Evolutionary conservation across 768 basidiomycete genomes (phyloP).

Genomic region (Grammothele lineata): DNA sequence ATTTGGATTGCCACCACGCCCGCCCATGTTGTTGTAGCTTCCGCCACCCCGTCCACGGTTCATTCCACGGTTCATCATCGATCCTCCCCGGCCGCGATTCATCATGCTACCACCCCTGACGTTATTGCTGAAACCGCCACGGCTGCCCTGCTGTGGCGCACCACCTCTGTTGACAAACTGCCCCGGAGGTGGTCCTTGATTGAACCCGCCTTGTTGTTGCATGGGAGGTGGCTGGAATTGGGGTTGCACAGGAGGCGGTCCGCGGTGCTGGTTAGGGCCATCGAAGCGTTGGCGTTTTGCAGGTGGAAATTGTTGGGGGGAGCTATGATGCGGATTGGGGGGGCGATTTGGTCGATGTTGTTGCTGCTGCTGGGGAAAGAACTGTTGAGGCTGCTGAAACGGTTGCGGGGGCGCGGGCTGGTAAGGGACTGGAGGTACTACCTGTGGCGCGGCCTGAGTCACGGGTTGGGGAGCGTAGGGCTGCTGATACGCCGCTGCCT

Average conservation of each 20-base stretch:
- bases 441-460: slow-evolving; percentile 37
- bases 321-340: slow-evolving; percentile 52
- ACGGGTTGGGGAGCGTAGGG: slow-evolving; percentile 64
- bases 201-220: slow-evolving; percentile 33
- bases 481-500: slow-evolving; percentile 51
- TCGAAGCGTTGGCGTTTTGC: slow-evolving; percentile 91
- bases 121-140: slow-evolving; percentile 39
- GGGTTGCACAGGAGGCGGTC: slow-evolving; percentile 54
- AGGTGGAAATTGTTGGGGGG: slow-evolving; percentile 82
- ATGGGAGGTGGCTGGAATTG: slow-evolving; percentile 58
- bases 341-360: slow-evolving; percentile 33
- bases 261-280: slow-evolving; percentile 57
- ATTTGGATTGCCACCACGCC: slow-evolving; percentile 42
- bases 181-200: slow-evolving; percentile 17
- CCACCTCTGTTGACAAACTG: slow-evolving; percentile 36
- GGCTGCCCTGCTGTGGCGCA: slow-evolving; percentile 36
- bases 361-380: slow-evolving; percentile 33
- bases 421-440: slow-evolving; percentile 37
- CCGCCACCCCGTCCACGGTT: slow-evolving; percentile 36
- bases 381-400: slow-evolving; percentile 34
- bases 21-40: slow-evolving; percentile 33
- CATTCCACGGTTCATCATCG: slow-evolving; percentile 23
- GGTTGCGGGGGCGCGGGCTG: slow-evolving; percentile 42
- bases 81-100: slow-evolving; percentile 48
- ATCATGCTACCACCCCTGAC: slow-evolving; percentile 38